These are phyloP conservation scores for Geosiphon pyriformis DNA, from an alignment of 192 early-diverging fungal genomes.

Conservation along the genomic window DNA sequence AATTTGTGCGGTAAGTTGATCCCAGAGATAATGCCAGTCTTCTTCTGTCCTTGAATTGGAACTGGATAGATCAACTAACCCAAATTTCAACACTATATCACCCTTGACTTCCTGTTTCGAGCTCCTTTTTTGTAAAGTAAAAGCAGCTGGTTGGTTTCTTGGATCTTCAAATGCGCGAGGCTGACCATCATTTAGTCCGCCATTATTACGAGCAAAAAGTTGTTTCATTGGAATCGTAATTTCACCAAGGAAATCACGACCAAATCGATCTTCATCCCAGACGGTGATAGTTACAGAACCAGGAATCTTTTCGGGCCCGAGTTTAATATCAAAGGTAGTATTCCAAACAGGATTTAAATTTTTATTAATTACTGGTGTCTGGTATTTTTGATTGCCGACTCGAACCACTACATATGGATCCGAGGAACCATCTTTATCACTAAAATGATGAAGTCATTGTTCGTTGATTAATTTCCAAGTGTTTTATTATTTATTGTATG, in stretches of 20 bases:
- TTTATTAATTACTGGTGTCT: slow-evolving; percentile 54
- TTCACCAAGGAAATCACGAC: slow-evolving; percentile 59
- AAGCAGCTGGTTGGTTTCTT: slow-evolving; percentile 36
- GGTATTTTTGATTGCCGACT: slow-evolving; percentile 53
- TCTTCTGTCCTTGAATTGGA: not conserved
- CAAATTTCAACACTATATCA: slow-evolving; percentile 26
- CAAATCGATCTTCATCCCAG: slow-evolving; percentile 66
- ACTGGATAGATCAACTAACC: not conserved
- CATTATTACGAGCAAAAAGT: slow-evolving; percentile 37
- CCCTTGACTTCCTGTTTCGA: slow-evolving; percentile 18
- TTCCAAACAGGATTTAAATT: slow-evolving; percentile 69
- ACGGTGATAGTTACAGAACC: slow-evolving; percentile 43
- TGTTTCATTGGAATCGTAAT: slow-evolving; percentile 50
- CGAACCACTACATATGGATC: slow-evolving; percentile 45
- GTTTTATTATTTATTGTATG: too few relatives aligned
- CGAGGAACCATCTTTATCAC: slow-evolving; percentile 34
- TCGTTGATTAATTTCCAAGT: too few relatives aligned
- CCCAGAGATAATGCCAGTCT: slow-evolving; percentile 12
- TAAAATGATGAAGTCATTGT: not conserved
- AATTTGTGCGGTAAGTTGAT: not conserved
- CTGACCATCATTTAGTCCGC: slow-evolving; percentile 28
- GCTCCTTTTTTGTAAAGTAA: slow-evolving; percentile 14
- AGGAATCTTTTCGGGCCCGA: slow-evolving; percentile 35
- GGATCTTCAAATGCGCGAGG: slow-evolving; percentile 50
- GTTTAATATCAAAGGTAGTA: slow-evolving; percentile 47